Base-by-base conservation (phyloP, 306 rosid species). In the Lablab purpureus region DNA sequence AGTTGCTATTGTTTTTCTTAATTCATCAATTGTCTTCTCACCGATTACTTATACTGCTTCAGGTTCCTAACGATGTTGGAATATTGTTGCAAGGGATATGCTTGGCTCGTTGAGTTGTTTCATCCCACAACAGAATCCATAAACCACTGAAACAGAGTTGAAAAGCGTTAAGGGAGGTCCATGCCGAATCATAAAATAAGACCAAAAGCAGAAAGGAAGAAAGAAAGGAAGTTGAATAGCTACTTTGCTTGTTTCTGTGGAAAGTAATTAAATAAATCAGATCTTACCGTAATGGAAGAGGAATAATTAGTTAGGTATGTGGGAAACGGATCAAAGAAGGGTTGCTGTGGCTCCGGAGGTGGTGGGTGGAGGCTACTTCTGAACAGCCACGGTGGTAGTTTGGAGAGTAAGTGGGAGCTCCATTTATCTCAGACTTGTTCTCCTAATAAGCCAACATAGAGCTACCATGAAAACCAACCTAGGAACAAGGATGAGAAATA, bases 381-480 rank as follows among this genome's bases (percentile, higher is more conserved):
- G 9, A 10, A 51, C n/a, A 43, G 32, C 13, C 60, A 23, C 46
- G 81, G 78, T 46, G 82, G 72, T 60, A 30, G 62, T 6, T 75
- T 8, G 74, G 80, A 80, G 75, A 47, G 22, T 70, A 14, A 21
- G 60, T 36, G 77, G n/a, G 80, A 74, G 78, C 19, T 64, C 23
- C 46, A 71, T 77, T 17, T 40, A 40, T 76, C 83, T 85, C 66
- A 77, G 85, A 80, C 71, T 76, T 71, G 75, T 81, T 81, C 90
- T 81, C 67, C 75, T 72, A 82, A 86, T 62, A 84, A 84, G 85
- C 84, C 87, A 91, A 83, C 86, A 81, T 28, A 71, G 27, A 60
- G 51, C 52, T 43, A 83, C 86, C 88, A 82, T 83, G 90, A 79
- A 88, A 85, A 74, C 65, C 81, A 80, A 81, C 91, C 89, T 88